phyloP scores from a whole-genome alignment of 2,329 filamentous ascomycete genomes.

The Cercospora sp. region DNA sequence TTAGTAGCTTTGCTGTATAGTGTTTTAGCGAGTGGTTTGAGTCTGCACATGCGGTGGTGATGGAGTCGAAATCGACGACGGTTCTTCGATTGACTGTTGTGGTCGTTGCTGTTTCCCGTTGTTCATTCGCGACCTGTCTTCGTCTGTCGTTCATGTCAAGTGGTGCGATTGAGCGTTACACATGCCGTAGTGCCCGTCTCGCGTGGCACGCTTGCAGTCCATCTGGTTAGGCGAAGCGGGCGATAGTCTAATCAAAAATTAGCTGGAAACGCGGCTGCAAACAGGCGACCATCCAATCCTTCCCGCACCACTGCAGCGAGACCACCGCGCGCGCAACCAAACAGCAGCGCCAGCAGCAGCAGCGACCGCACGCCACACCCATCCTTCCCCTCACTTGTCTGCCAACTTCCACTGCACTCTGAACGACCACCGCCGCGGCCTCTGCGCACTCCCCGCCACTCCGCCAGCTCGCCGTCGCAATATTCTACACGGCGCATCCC shows the following conservation, averaged over 20 bases:
- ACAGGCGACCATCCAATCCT: background rate
- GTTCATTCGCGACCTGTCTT: background rate
- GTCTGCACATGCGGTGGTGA: background rate
- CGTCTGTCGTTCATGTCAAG: background rate
- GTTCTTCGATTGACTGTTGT: background rate
- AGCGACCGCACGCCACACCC: background rate
- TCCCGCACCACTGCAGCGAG: background rate
- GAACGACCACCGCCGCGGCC: background rate
- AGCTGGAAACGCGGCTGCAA: background rate
- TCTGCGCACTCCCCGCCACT: background rate
- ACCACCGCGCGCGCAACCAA: background rate
- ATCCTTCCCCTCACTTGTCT: constrained; percentile 1
- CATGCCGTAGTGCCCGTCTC: background rate
- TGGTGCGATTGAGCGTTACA: background rate
- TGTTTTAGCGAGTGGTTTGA: background rate
- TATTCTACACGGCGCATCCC: background rate
- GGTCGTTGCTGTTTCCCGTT: background rate
- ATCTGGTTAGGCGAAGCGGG: background rate
- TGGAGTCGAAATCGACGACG: background rate
- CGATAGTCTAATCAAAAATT: background rate
- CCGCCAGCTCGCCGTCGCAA: background rate
- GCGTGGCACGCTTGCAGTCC: background rate
- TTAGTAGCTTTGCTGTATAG: background rate
- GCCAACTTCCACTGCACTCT: background rate
- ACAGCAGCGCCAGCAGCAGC: background rate